A percentile compares a stretch with the other conserved stretches of the same genome.
phyloP scores from a whole-genome alignment of 306 rosid species.

The Ochetophila trinervis region DNA sequence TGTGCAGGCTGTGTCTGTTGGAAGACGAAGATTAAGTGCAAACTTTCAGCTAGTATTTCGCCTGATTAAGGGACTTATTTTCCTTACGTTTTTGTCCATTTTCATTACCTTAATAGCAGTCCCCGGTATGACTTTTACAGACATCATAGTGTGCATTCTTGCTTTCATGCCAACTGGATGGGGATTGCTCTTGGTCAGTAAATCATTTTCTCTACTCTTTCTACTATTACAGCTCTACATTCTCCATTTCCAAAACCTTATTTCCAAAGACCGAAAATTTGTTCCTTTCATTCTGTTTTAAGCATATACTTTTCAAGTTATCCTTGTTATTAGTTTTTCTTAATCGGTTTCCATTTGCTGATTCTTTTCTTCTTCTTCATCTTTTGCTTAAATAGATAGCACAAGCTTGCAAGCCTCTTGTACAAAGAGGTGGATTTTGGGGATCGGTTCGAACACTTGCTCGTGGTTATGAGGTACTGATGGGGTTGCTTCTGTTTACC shows the following conservation, averaged over 20 bases:
- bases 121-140: slow-evolving; percentile 59
- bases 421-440: slow-evolving; percentile 54
- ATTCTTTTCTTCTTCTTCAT: not conserved
- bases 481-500: slow-evolving; percentile 84
- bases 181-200: slow-evolving; percentile 87
- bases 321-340: not conserved
- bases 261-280: too few species aligned
- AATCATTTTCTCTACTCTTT: not conserved
- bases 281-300: not conserved
- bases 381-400: slow-evolving; percentile 54
- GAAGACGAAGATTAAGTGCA: slow-evolving; percentile 83
- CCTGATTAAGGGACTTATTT: slow-evolving; percentile 59
- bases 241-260: not conserved
- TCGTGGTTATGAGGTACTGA: slow-evolving; percentile 72
- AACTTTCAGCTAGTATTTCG: slow-evolving; percentile 80
- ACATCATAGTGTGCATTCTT: slow-evolving; percentile 67
- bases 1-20: slow-evolving; percentile 68
- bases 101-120: slow-evolving; percentile 62
- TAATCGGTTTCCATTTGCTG: not conserved
- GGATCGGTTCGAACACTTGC: slow-evolving; percentile 71
- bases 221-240: not conserved
- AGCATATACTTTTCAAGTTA: slow-evolving; percentile 6
- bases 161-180: slow-evolving; percentile 97
- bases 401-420: slow-evolving; percentile 78
- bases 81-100: slow-evolving; percentile 50